A percentile compares a stretch with the other conserved stretches of the same genome.
Conservation (phyloP, 257 asterid species). For the Echites panduratus region DNA sequence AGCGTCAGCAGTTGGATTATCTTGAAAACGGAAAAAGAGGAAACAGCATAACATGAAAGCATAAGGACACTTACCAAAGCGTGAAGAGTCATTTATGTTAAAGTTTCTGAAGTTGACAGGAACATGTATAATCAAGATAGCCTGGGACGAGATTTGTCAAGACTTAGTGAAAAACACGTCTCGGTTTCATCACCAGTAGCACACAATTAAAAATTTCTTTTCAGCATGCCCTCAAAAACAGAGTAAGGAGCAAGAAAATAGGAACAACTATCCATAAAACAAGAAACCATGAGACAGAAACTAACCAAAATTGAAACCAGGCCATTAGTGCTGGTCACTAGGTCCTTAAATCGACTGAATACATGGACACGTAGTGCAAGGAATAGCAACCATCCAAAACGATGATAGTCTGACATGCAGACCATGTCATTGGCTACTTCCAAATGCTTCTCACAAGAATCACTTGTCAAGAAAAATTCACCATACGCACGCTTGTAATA, state of each 20-base stretch:
- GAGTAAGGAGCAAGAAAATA: not conserved
- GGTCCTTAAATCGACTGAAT: slow-evolving; percentile 67
- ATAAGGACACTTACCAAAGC: slow-evolving; percentile 50
- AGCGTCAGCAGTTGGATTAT: slow-evolving; percentile 8
- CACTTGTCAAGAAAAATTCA: slow-evolving; percentile 53
- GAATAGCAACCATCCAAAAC: slow-evolving; percentile 94
- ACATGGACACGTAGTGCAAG: slow-evolving; percentile 75
- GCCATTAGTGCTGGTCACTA: slow-evolving; percentile 87
- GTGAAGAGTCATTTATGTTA: slow-evolving; percentile 49
- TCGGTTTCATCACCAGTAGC: not conserved
- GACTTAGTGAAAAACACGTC: slow-evolving; percentile 18
- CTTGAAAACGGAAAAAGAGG: slow-evolving; percentile 1
- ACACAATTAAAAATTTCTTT: not conserved
- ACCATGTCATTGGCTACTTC: slow-evolving; percentile 25
- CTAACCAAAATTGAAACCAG: slow-evolving; percentile 82
- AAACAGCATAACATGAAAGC: slow-evolving; percentile 1
- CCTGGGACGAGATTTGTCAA: slow-evolving; percentile 46
- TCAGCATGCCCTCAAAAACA: not conserved
- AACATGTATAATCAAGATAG: slow-evolving; percentile 70
- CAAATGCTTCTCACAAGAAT: slow-evolving; percentile 41
- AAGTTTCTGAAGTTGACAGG: slow-evolving; percentile 67
- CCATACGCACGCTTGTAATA: slow-evolving; percentile 68
- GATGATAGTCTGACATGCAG: slow-evolving; percentile 52
- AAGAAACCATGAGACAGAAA: slow-evolving; percentile 20
- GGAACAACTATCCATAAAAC: not conserved